Percentiles rank a stretch among this genome's conserved stretches.
phyloP scores from a whole-genome alignment of 805 yeast species.

The Barnettozyma sucrosica region DNA sequence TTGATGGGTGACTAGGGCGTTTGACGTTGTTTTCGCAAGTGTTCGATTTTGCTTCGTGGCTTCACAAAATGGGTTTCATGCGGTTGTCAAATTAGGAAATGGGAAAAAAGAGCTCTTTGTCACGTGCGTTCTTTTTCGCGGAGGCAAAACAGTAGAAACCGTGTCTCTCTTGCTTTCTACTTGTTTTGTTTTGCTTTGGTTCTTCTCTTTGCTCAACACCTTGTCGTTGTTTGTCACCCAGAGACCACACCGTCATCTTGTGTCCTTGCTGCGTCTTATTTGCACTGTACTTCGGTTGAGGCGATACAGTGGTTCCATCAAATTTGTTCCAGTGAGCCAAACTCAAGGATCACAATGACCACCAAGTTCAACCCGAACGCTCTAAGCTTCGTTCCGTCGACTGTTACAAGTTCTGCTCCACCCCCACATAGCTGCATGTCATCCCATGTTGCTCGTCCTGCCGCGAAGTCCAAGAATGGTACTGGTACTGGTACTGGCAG shows the following conservation, averaged over 20 bases:
- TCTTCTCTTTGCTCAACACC: not conserved
- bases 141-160: not conserved
- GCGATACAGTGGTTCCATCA: constrained; percentile 7
- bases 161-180: not conserved
- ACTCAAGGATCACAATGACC: constrained; percentile 12
- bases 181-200: not conserved
- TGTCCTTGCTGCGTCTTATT: constrained; percentile 4
- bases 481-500: not conserved
- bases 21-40: too few relatives aligned
- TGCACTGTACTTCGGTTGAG: constrained; percentile 11
- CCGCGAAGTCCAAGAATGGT: constrained; percentile 8
- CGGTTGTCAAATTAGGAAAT: not conserved
- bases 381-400: constrained; percentile 17
- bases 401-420: not conserved
- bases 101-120: too few relatives aligned
- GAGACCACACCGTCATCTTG: not conserved
- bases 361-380: constrained; percentile 19
- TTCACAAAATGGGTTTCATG: too few relatives aligned
- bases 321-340: constrained; percentile 1
- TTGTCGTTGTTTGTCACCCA: constrained; percentile 1
- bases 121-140: not conserved
- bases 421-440: constrained; percentile 13
- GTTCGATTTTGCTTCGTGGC: not conserved
- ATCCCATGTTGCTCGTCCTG: constrained; percentile 18
- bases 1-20: not conserved